A percentile compares a stretch with the other conserved stretches of the same genome.
phyloP scores from a whole-genome alignment of 768 basidiomycete genomes.

The Sarcomyxa edulis region DNA sequence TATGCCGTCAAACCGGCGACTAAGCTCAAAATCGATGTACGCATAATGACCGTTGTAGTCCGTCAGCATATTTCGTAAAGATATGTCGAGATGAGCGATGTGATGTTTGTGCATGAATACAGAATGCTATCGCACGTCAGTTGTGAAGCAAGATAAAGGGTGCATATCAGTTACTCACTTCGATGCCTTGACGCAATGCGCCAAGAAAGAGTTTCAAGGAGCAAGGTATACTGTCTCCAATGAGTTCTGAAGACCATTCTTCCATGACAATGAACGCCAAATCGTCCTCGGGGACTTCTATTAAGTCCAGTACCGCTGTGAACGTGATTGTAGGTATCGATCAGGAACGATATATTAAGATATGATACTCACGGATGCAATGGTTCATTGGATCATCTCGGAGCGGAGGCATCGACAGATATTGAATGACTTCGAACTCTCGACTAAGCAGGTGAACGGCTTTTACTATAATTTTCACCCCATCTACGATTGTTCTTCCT shows the following conservation, averaged over 20 bases:
- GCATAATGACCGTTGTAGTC: slow-evolving; percentile 61
- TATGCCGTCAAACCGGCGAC: slow-evolving; percentile 43
- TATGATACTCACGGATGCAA: slow-evolving; percentile 57
- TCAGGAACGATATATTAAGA: slow-evolving; percentile 1
- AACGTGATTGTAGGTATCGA: slow-evolving; percentile 9
- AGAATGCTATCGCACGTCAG: slow-evolving; percentile 41
- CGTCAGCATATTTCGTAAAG: slow-evolving; percentile 62
- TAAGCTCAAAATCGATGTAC: slow-evolving; percentile 71
- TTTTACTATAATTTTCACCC: slow-evolving; percentile 56
- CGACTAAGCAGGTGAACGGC: slow-evolving; percentile 60
- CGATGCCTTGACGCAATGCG: slow-evolving; percentile 61
- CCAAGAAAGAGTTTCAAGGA: slow-evolving; percentile 48
- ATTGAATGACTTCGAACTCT: slow-evolving; percentile 55
- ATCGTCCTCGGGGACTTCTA: slow-evolving; percentile 45
- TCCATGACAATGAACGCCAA: slow-evolving; percentile 75
- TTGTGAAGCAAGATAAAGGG: neutral
- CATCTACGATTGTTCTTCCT: slow-evolving; percentile 48
- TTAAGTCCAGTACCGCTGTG: slow-evolving; percentile 60
- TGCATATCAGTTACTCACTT: no score
- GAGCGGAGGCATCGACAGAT: slow-evolving; percentile 47
- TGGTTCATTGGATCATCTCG: slow-evolving; percentile 65
- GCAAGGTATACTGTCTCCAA: slow-evolving; percentile 43
- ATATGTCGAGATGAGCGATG: slow-evolving; percentile 71
- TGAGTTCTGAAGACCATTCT: slow-evolving; percentile 67
- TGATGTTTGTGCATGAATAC: slow-evolving; percentile 64